Evolutionary conservation across 2,329 filamentous ascomycete species (phyloP).

Genomic region (Colletotrichum agaves): DNA sequence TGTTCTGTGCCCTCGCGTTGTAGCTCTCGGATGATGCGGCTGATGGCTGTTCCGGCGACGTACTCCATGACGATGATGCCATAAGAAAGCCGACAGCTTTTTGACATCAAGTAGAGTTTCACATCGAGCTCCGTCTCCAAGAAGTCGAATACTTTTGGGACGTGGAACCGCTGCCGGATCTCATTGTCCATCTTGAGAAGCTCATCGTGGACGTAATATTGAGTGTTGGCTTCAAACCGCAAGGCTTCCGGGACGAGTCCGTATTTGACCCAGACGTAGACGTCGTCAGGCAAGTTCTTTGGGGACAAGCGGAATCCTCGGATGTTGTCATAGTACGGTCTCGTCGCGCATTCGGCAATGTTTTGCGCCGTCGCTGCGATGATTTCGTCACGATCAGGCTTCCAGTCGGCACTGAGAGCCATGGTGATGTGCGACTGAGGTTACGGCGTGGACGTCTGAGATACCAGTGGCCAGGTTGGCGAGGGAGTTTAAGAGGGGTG

Average conservation of each 20-base stretch:
- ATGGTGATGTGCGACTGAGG: not conserved
- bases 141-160: not conserved
- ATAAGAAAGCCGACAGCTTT: not conserved
- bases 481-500: too few relatives aligned
- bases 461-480: too few relatives aligned
- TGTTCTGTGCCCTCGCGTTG: too few relatives aligned
- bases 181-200: not conserved
- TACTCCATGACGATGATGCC: not conserved
- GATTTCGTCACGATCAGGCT: not conserved
- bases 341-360: not conserved
- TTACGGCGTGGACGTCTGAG: too few relatives aligned
- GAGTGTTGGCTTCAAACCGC: not conserved
- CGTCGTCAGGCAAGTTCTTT: not conserved
- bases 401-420: not conserved
- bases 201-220: not conserved
- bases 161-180: not conserved
- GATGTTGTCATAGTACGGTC: not conserved
- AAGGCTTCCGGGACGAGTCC: not conserved
- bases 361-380: not conserved
- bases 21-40: not conserved
- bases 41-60: not conserved
- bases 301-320: conserved; percentile 5
- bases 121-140: not conserved
- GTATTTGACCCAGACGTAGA: not conserved
- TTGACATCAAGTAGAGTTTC: rapidly evolving